Conservation (phyloP, 2,329 filamentous ascomycete species). For the Stemphylium vesicarium region DNA sequence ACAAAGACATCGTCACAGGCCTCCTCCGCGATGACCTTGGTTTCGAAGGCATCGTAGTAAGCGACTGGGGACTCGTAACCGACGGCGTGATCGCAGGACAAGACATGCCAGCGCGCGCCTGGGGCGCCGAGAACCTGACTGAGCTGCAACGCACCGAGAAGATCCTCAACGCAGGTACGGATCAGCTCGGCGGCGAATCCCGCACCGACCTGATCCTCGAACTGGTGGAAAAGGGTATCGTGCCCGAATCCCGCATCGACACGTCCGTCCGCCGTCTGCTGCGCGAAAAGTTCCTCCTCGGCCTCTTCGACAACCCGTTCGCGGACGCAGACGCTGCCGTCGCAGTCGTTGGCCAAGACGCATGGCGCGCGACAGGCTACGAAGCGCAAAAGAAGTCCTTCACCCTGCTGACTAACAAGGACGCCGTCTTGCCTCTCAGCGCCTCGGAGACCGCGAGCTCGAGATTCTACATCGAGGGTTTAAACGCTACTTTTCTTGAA, state of each 20-base stretch:
- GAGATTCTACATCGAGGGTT: slow-evolving; percentile 47
- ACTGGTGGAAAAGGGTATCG: slow-evolving; percentile 51
- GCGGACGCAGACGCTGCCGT: slow-evolving; percentile 54
- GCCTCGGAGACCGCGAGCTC: slow-evolving; percentile 21
- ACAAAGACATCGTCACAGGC: slow-evolving; percentile 59
- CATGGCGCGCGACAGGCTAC: slow-evolving; percentile 50
- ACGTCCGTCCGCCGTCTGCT: slow-evolving; percentile 56
- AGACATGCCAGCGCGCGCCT: slow-evolving; percentile 57
- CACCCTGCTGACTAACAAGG: slow-evolving; percentile 48
- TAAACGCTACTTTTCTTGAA: slow-evolving; percentile 43
- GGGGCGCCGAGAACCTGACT: slow-evolving; percentile 57
- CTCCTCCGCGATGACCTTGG: slow-evolving; percentile 57
- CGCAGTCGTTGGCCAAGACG: slow-evolving; percentile 53
- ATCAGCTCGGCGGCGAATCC: slow-evolving; percentile 61
- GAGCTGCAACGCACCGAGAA: slow-evolving; percentile 52
- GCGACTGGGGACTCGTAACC: slow-evolving; percentile 62
- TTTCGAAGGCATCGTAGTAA: slow-evolving; percentile 60
- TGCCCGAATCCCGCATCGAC: slow-evolving; percentile 55
- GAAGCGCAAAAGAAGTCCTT: slow-evolving; percentile 48
- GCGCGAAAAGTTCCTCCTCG: slow-evolving; percentile 59
- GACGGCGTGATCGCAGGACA: slow-evolving; percentile 53
- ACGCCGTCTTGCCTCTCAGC: slow-evolving; percentile 39
- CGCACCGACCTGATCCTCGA: slow-evolving; percentile 58
- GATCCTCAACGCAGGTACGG: slow-evolving; percentile 59
- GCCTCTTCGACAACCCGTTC: slow-evolving; percentile 60